Conservation (phyloP, 345 rosid genomes). For the Brassica juncea region DNA sequence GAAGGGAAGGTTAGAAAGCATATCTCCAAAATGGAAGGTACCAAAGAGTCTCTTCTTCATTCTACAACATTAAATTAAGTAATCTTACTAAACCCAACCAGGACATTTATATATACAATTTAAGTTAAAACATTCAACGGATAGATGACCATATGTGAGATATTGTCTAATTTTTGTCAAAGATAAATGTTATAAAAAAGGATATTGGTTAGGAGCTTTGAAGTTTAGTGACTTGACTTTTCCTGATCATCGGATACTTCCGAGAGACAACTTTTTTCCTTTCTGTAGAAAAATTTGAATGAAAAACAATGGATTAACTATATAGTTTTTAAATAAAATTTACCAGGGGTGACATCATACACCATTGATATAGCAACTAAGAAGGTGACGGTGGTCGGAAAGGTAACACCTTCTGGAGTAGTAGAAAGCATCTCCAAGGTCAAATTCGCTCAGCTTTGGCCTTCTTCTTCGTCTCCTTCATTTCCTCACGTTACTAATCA, state of each 20-base stretch:
- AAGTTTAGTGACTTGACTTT: slow-evolving; percentile 35
- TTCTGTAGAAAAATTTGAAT: neutral
- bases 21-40: slow-evolving; percentile 93
- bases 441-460: slow-evolving; percentile 84
- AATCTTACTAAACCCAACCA: slow-evolving; percentile 12
- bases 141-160: slow-evolving; percentile 3
- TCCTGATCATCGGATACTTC: slow-evolving; percentile 24
- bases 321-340: slow-evolving; percentile 11
- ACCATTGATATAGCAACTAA: slow-evolving; percentile 78
- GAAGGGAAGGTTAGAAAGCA: slow-evolving; percentile 93
- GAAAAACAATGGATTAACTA: neutral
- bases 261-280: slow-evolving; percentile 16
- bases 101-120: neutral
- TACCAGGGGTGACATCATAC: slow-evolving; percentile 77
- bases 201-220: slow-evolving; percentile 23
- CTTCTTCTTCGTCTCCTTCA: slow-evolving; percentile 38
- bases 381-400: slow-evolving; percentile 88
- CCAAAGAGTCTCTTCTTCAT: slow-evolving; percentile 16
- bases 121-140: slow-evolving; percentile 12
- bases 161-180: neutral
- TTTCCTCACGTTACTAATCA: slow-evolving; percentile 19
- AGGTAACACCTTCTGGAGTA: slow-evolving; percentile 63
- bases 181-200: neutral
- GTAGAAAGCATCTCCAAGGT: slow-evolving; percentile 83
- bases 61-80: neutral